Conservation (phyloP, 2,329 filamentous ascomycete genomes). For the Talaromyces sp. region DNA sequence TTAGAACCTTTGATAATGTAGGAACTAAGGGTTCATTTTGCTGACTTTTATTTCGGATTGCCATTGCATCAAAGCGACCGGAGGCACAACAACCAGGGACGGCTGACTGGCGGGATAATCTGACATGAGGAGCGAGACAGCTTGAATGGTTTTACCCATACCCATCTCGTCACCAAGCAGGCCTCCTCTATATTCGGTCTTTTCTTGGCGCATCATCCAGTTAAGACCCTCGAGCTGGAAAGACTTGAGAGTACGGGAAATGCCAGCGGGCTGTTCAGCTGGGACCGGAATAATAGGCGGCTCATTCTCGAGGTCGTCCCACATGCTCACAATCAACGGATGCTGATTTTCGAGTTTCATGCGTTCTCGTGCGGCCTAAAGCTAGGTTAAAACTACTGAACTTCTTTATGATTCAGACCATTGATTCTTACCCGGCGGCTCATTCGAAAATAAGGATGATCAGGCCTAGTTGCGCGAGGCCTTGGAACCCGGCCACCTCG, state of each 20-base stretch:
- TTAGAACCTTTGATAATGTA: slow-evolving; percentile 9
- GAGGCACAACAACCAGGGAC: slow-evolving; percentile 82
- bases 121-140: slow-evolving; percentile 96
- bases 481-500: not conserved
- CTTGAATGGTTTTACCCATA: slow-evolving; percentile 97
- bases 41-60: slow-evolving; percentile 68
- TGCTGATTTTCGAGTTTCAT: slow-evolving; percentile 69
- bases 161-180: slow-evolving; percentile 97
- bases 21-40: not conserved
- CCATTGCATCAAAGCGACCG: slow-evolving; percentile 96
- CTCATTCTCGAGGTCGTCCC: slow-evolving; percentile 67
- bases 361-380: slow-evolving; percentile 51
- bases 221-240: slow-evolving; percentile 92
- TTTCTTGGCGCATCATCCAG: slow-evolving; percentile 92
- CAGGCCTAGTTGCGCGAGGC: slow-evolving; percentile 4
- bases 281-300: slow-evolving; percentile 61
- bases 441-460: slow-evolving; percentile 15
- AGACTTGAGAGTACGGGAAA: slow-evolving; percentile 79
- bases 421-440: slow-evolving; percentile 24
- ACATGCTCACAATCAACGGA: slow-evolving; percentile 78
- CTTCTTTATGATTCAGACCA: slow-evolving; percentile 13
- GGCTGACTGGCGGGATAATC: slow-evolving; percentile 82
- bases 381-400: slow-evolving; percentile 30
- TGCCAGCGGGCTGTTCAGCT: slow-evolving; percentile 68
- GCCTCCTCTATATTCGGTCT: slow-evolving; percentile 79